These are phyloP conservation scores for Mucor mucedo DNA, from an alignment of 371 early-diverging fungal species.

Conservation along the genomic window DNA sequence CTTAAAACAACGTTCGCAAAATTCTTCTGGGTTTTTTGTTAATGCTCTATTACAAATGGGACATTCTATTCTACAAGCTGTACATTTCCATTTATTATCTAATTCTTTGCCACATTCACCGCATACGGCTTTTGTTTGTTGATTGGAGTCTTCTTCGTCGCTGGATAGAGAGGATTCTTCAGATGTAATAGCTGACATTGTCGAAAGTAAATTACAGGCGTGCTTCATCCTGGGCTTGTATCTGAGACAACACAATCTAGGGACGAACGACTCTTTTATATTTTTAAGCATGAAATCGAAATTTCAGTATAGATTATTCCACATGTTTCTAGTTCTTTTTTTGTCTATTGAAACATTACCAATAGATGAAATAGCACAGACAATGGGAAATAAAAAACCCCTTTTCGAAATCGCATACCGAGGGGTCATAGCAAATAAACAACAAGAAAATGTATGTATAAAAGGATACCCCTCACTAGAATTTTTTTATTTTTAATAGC, in stretches of 20 bases:
- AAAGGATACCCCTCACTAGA: neutral
- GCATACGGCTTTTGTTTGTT: constrained; percentile 19
- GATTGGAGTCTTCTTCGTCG: constrained; percentile 8
- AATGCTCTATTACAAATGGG: constrained; percentile 38
- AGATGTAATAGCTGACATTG: constrained; percentile 11
- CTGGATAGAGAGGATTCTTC: constrained; percentile 6
- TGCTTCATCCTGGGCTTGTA: neutral
- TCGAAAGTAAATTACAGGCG: neutral
- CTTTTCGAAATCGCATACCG: constrained; percentile 3
- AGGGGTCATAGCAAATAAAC: constrained; percentile 3
- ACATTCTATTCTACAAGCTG: constrained; percentile 37
- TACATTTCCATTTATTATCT: constrained; percentile 41
- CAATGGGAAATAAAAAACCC: neutral
- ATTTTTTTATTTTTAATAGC: neutral
- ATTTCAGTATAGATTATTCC: constrained; percentile 7
- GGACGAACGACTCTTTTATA: neutral
- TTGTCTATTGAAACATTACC: constrained; percentile 6
- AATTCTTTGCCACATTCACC: constrained; percentile 37
- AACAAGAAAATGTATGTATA: constrained; percentile 3
- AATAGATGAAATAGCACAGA: constrained; percentile 3
- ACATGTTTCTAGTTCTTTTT: neutral
- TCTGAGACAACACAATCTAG: too few species aligned
- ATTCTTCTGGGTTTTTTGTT: constrained; percentile 30
- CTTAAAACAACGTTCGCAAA: constrained; percentile 40
- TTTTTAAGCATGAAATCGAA: constrained; percentile 7